These are phyloP conservation scores for Cruciata laevipes DNA, from an alignment of 257 asterid genomes.

Conservation along the genomic window DNA sequence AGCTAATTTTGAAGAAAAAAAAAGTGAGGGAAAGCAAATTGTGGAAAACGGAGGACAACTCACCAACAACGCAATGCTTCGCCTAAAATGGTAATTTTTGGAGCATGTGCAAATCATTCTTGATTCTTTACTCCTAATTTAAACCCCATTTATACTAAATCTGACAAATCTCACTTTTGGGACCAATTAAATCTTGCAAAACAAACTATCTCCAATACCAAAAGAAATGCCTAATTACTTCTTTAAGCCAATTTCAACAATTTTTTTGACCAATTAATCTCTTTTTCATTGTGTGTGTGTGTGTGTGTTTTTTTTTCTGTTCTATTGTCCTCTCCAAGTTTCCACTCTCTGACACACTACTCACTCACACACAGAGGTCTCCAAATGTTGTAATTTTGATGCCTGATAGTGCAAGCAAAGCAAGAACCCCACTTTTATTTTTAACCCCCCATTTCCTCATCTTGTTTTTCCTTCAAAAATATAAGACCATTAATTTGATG, in stretches of 20 bases:
- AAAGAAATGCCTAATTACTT: not conserved
- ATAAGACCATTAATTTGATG: too few relatives aligned
- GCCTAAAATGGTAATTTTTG: conserved; percentile 19
- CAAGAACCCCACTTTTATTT: conserved; percentile 45
- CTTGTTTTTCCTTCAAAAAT: conserved; percentile 9
- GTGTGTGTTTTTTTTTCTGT: not conserved
- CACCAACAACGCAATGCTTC: conserved; percentile 23
- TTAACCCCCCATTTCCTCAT: not conserved
- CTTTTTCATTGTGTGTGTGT: not conserved
- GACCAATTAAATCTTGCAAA: conserved; percentile 3
- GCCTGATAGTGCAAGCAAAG: conserved; percentile 95
- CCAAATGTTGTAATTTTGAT: conserved; percentile 78
- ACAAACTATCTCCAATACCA: not conserved
- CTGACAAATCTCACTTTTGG: conserved; percentile 11
- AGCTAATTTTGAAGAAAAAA: not conserved
- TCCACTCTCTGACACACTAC: conserved; percentile 43
- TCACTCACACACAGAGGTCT: conserved; percentile 36
- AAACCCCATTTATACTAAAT: not conserved
- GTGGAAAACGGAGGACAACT: conserved; percentile 11
- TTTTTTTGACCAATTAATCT: too few relatives aligned
- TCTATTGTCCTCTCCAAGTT: conserved; percentile 26
- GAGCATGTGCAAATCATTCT: conserved; percentile 14
- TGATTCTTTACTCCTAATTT: not conserved
- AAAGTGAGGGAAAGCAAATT: conserved; percentile 11
- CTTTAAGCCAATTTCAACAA: too few relatives aligned